Conservation (phyloP, 148 eudicot species). For the Camellia granthamiana region DNA sequence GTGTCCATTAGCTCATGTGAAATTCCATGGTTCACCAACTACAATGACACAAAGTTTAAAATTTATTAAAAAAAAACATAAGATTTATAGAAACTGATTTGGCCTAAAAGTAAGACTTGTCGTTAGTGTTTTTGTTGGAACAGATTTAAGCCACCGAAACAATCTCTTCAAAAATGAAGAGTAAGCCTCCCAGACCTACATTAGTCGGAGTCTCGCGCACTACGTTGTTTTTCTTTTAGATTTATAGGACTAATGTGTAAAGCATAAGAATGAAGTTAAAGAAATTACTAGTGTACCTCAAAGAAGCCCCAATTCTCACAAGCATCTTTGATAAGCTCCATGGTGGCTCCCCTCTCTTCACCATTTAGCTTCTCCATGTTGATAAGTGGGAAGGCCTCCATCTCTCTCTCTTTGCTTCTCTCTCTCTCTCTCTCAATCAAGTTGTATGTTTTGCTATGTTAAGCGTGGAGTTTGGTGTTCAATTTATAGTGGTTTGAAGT, state of each 20-base stretch:
- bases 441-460: background rate
- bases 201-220: too few relatives aligned
- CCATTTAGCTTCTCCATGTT: slow-evolving; percentile 25
- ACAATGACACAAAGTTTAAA: background rate
- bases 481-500: background rate
- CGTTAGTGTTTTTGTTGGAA: too few relatives aligned
- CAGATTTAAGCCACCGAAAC: too few relatives aligned
- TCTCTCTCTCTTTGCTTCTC: background rate
- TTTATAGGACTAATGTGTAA: background rate
- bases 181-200: too few relatives aligned
- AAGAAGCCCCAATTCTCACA: slow-evolving; percentile 4
- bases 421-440: too few relatives aligned
- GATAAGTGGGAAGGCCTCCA: slow-evolving; percentile 16
- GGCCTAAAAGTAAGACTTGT: too few relatives aligned
- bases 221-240: background rate
- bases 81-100: too few relatives aligned
- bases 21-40: slow-evolving; percentile 67
- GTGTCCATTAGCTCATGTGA: slow-evolving; percentile 48
- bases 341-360: slow-evolving; percentile 17
- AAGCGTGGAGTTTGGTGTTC: background rate
- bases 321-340: slow-evolving; percentile 14
- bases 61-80: background rate
- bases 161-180: too few relatives aligned
- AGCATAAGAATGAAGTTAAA: background rate
- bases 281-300: background rate